Conservation (phyloP, 2,329 filamentous ascomycete species). For the Verruconis gallopava region DNA sequence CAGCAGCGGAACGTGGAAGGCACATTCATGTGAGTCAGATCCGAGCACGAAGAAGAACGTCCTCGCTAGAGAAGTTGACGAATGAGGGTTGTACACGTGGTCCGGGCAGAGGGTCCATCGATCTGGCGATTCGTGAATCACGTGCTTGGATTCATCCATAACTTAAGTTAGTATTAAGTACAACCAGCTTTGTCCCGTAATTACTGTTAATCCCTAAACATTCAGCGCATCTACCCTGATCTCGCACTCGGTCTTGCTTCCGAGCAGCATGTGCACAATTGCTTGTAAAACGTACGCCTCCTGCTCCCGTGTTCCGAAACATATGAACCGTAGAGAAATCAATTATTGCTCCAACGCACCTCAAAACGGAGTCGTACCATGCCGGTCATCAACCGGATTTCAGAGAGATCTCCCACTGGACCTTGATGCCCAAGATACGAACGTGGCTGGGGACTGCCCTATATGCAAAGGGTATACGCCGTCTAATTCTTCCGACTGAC, state of each 20-base stretch:
- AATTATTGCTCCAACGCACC: background rate
- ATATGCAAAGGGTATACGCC: background rate
- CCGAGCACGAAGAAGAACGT: no score
- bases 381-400: background rate
- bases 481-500: constrained; percentile 1
- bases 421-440: background rate
- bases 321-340: background rate
- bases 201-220: background rate
- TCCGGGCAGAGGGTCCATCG: background rate
- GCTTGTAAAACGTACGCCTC: background rate
- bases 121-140: background rate
- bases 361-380: constrained; percentile 1
- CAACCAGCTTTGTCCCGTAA: background rate
- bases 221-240: background rate
- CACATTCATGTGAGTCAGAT: no score
- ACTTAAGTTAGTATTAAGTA: background rate
- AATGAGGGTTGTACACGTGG: background rate
- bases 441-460: background rate
- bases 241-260: background rate
- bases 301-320: background rate
- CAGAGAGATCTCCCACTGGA: background rate
- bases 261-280: background rate
- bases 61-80: no score
- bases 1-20: no score
- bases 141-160: background rate